These are phyloP conservation scores for Sphenostylis stenocarpa DNA, from an alignment of 306 rosid species.

Conservation along the genomic window DNA sequence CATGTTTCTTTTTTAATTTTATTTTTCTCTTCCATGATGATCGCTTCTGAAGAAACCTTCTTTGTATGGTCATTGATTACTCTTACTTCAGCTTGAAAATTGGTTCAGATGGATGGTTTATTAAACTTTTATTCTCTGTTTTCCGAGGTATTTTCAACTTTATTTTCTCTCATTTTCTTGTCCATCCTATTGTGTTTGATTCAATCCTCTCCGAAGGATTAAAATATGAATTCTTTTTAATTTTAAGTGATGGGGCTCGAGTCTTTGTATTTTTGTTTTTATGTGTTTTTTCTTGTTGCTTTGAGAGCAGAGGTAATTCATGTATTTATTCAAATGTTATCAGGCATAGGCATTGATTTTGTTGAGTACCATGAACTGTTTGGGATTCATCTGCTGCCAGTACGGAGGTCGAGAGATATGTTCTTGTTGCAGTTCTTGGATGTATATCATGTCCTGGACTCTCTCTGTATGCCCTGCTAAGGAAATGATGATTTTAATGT, in stretches of 20 bases:
- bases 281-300: slow-evolving; percentile 19
- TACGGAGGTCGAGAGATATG: slow-evolving; percentile 55
- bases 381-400: slow-evolving; percentile 46
- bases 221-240: not conserved
- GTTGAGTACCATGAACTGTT: slow-evolving; percentile 44
- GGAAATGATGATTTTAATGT: slow-evolving; percentile 45
- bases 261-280: not conserved
- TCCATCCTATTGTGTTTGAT: not conserved
- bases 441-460: slow-evolving; percentile 36
- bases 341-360: slow-evolving; percentile 50
- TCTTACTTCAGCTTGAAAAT: slow-evolving; percentile 26
- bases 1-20: slow-evolving; percentile 25
- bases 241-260: too few species aligned
- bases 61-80: slow-evolving; percentile 24
- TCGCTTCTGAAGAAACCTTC: slow-evolving; percentile 34
- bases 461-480: slow-evolving; percentile 33
- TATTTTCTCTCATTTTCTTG: slow-evolving; percentile 9
- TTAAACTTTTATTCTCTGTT: not conserved
- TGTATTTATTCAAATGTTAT: slow-evolving; percentile 31
- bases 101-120: slow-evolving; percentile 35
- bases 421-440: slow-evolving; percentile 47
- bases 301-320: slow-evolving; percentile 29
- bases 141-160: slow-evolving; percentile 27
- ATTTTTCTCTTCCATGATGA: slow-evolving; percentile 30
- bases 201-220: not conserved